Evolutionary conservation across 345 rosid genomes (phyloP).

Genomic region (Reutealis trisperma): DNA sequence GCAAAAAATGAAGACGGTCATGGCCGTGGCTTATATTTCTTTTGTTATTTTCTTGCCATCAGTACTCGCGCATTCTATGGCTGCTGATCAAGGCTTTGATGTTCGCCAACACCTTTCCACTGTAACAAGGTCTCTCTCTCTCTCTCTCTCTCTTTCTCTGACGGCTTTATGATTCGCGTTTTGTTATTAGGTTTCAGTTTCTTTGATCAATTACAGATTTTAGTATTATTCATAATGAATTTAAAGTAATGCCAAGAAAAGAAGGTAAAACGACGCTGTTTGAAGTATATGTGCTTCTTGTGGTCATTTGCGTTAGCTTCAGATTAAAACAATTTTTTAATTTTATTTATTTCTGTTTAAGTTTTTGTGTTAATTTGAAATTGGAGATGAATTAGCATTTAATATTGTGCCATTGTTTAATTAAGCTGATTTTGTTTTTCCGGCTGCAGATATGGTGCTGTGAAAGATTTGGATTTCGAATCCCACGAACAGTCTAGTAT

Average conservation of each 20-base stretch:
- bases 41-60: slow-evolving; percentile 22
- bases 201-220: neutral
- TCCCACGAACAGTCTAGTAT: slow-evolving; percentile 43
- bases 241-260: too few species aligned
- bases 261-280: too few species aligned
- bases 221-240: too few species aligned
- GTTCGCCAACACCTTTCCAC: slow-evolving; percentile 74
- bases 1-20: neutral
- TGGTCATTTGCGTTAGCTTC: too few species aligned
- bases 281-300: too few species aligned
- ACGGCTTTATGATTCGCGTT: neutral
- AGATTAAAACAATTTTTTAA: too few species aligned
- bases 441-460: slow-evolving; percentile 62
- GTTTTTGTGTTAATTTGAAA: too few species aligned
- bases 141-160: neutral
- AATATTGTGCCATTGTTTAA: neutral
- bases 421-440: neutral
- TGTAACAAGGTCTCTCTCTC: slow-evolving; percentile 48
- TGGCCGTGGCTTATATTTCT: slow-evolving; percentile 24
- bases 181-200: neutral
- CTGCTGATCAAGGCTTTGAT: slow-evolving; percentile 54
- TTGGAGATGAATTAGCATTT: too few species aligned
- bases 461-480: slow-evolving; percentile 46
- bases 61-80: slow-evolving; percentile 19
- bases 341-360: too few species aligned